These are phyloP conservation scores for Prototheca wickerhamii DNA, from an alignment of 163 green algal genomes.

Conservation along the genomic window DNA sequence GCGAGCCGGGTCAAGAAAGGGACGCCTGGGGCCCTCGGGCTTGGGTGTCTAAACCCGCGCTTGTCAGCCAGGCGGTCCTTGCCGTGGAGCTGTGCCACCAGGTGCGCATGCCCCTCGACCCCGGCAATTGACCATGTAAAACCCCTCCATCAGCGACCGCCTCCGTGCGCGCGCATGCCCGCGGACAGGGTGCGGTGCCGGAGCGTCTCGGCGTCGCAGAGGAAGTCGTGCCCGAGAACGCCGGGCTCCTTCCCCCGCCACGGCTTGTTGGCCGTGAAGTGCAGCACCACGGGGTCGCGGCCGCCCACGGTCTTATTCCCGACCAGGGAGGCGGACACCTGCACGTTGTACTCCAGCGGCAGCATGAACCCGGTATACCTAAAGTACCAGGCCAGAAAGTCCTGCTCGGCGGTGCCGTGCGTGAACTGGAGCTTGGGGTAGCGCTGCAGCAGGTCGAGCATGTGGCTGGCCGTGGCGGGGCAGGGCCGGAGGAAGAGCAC, in stretches of 20 bases:
- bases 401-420: constrained; percentile 33
- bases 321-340: constrained; percentile 1
- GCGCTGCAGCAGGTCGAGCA: constrained; percentile 18
- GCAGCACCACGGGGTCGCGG: constrained; percentile 1
- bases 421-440: constrained; percentile 31
- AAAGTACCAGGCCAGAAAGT: constrained; percentile 36
- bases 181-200: neutral
- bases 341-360: constrained; percentile 22
- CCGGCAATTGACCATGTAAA: neutral
- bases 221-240: constrained; percentile 6
- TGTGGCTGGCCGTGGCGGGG: constrained; percentile 22
- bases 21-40: no score
- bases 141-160: neutral
- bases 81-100: no score
- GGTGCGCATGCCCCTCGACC: no score
- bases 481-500: constrained; percentile 29
- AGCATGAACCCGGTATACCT: constrained; percentile 10
- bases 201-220: constrained; percentile 8
- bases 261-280: constrained; percentile 11
- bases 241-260: neutral
- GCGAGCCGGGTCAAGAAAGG: no score
- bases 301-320: constrained; percentile 5
- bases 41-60: no score
- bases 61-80: no score
- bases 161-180: neutral